These are phyloP conservation scores for Alternaria sp. DNA, from an alignment of 2,329 filamentous ascomycete genomes.

Conservation along the genomic window DNA sequence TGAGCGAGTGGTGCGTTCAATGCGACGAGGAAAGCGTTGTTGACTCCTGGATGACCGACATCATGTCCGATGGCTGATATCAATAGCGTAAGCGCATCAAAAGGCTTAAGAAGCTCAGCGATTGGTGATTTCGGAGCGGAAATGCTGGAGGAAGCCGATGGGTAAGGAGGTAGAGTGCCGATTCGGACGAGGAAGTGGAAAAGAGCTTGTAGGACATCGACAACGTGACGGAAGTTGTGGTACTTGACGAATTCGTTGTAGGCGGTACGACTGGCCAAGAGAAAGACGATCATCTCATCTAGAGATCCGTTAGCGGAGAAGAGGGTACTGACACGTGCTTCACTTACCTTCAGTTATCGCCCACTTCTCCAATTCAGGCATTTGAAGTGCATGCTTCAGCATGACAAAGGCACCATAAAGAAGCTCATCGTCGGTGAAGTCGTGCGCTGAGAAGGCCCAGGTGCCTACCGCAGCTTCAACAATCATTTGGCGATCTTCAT, in stretches of 20 bases:
- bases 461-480: constrained; percentile 75
- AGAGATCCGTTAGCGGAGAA: constrained; percentile 29
- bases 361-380: constrained; percentile 84
- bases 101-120: constrained; percentile 78
- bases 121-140: constrained; percentile 67
- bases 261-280: constrained; percentile 88
- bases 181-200: constrained; percentile 89
- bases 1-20: constrained; percentile 93
- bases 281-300: constrained; percentile 85
- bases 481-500: constrained; percentile 68
- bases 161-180: constrained; percentile 76
- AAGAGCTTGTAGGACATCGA: constrained; percentile 92
- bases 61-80: constrained; percentile 98
- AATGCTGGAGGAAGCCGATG: constrained; percentile 46
- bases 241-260: constrained; percentile 98
- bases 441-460: constrained; percentile 91
- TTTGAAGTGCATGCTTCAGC: constrained; percentile 84
- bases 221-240: constrained; percentile 97
- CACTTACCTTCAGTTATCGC: constrained; percentile 76
- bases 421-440: constrained; percentile 89
- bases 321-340: background rate
- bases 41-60: constrained; percentile 96
- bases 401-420: constrained; percentile 86
- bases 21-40: constrained; percentile 93
- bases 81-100: constrained; percentile 87